These are phyloP conservation scores for Ogataea ganodermae DNA, from an alignment of 805 yeast genomes.

Conservation along the genomic window DNA sequence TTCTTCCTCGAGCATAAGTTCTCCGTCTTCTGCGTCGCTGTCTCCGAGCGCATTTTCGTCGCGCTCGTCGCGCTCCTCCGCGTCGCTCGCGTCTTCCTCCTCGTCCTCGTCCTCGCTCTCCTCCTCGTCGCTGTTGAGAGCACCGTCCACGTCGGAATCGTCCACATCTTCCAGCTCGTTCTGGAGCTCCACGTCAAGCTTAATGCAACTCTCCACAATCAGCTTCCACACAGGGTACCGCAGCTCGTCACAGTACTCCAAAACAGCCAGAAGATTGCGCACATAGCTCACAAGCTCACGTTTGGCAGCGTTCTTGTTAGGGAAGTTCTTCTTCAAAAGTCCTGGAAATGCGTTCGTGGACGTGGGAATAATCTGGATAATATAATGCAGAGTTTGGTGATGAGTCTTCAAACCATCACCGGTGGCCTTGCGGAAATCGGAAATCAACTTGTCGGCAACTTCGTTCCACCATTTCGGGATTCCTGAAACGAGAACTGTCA, in stretches of 20 bases:
- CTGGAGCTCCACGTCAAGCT: conserved; percentile 89
- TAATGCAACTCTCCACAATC: conserved; percentile 76
- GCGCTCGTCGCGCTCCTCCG: not conserved
- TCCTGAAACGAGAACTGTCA: conserved; percentile 77
- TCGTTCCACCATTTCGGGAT: conserved; percentile 90
- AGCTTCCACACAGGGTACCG: conserved; percentile 77
- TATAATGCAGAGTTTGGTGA: conserved; percentile 65
- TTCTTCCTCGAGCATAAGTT: conserved; percentile 43
- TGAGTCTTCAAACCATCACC: conserved; percentile 39
- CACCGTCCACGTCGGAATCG: conserved; percentile 64
- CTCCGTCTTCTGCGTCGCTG: conserved; percentile 38
- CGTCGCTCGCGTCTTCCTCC: conserved; percentile 34
- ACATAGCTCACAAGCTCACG: conserved; percentile 61
- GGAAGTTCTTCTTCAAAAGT: conserved; percentile 62
- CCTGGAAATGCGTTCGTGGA: conserved; percentile 65
- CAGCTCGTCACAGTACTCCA: conserved; percentile 75
- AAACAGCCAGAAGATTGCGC: conserved; percentile 57
- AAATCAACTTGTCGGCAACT: conserved; percentile 67
- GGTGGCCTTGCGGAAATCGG: conserved; percentile 49
- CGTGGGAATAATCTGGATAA: conserved; percentile 79
- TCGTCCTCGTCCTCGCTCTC: conserved; percentile 35
- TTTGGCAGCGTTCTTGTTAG: conserved; percentile 71
- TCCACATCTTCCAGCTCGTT: conserved; percentile 84
- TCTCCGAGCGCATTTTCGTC: conserved; percentile 40
- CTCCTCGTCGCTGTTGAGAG: conserved; percentile 35